Conservation (phyloP, 192 early-diverging fungal species). For the Entophlyctis luteolus region DNA sequence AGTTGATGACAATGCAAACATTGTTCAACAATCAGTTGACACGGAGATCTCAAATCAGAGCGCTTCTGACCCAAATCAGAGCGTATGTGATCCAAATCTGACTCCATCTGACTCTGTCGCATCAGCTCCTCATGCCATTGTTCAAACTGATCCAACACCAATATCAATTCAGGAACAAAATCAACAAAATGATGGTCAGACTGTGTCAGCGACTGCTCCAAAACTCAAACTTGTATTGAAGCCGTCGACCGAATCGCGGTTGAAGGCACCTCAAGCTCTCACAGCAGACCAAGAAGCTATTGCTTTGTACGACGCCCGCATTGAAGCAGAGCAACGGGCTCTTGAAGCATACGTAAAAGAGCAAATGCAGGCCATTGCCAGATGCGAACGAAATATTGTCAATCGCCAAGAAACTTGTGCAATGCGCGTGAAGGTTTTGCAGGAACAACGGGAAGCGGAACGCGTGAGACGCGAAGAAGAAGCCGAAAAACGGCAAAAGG, state of each 20-base stretch:
- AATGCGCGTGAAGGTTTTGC: background rate
- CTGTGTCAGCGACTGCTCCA: background rate
- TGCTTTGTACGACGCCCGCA: conserved; percentile 4
- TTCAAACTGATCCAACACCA: background rate
- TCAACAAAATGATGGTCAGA: too few species aligned
- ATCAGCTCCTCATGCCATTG: background rate
- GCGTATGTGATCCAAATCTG: background rate
- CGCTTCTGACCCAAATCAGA: background rate
- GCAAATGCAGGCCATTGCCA: background rate
- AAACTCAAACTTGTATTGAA: conserved; percentile 17
- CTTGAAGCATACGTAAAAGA: background rate
- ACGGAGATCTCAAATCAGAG: background rate
- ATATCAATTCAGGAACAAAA: background rate
- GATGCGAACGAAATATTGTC: background rate
- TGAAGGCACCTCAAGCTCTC: background rate
- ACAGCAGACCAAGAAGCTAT: background rate
- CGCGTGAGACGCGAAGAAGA: background rate
- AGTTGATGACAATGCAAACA: background rate
- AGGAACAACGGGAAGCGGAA: conserved; percentile 1
- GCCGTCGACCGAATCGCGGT: conserved; percentile 1
- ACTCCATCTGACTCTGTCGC: background rate
- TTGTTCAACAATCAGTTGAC: background rate
- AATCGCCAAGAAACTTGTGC: background rate
- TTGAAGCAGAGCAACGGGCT: conserved; percentile 8
- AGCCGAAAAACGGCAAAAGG: background rate